Evolutionary conservation across 139 green algal species (phyloP).

Genomic region (Nannochloris sp.): DNA sequence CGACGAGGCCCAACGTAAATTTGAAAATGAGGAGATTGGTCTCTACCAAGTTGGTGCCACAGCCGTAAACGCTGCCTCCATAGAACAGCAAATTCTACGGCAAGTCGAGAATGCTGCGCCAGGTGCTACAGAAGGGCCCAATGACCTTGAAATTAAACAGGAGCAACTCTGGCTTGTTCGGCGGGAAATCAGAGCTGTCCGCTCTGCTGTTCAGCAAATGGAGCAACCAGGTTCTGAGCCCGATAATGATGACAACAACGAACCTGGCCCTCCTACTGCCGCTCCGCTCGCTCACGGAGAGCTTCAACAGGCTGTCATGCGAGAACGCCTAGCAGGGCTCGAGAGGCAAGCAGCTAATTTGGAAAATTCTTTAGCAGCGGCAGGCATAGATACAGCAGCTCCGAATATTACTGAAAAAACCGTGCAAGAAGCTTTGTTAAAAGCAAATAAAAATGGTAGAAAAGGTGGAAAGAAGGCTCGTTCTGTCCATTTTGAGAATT

Average conservation of each 20-base stretch:
- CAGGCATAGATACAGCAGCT: neutral
- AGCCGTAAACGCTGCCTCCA: conserved; percentile 6
- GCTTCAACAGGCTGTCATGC: conserved; percentile 33
- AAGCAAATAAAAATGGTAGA: neutral
- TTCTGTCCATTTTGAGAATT: conserved; percentile 4
- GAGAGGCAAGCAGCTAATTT: conserved; percentile 12
- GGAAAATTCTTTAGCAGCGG: neutral
- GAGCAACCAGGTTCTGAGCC: neutral
- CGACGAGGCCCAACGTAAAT: too few relatives aligned
- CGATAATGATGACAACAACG: too few relatives aligned
- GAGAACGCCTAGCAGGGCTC: conserved; percentile 28
- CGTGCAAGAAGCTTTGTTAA: neutral
- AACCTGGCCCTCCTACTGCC: neutral
- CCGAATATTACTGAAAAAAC: neutral
- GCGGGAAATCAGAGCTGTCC: conserved; percentile 27
- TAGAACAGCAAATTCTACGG: conserved; percentile 27
- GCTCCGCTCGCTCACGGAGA: neutral
- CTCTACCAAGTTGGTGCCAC: conserved; percentile 20
- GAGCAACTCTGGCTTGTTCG: conserved; percentile 12
- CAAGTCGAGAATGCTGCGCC: conserved; percentile 19
- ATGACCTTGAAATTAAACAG: conserved; percentile 2
- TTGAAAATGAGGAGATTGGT: neutral
- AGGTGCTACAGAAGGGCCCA: neutral
- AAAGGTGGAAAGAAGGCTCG: conserved; percentile 5
- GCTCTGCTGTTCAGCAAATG: conserved; percentile 14